Base-by-base conservation (phyloP, 164 flowering plant species). In the Liriodendron chinense region DNA sequence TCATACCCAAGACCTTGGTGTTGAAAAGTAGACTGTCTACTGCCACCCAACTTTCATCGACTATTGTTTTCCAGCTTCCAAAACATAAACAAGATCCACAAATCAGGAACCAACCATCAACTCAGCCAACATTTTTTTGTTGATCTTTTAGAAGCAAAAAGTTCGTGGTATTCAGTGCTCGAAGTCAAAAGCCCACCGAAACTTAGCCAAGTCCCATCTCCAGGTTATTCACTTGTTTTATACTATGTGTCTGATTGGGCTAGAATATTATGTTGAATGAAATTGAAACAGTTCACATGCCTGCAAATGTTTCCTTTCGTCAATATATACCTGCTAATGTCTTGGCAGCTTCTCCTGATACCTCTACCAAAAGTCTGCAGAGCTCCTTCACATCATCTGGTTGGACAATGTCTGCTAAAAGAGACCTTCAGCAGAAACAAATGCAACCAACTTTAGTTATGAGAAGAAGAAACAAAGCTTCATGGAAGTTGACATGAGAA, bases 351-450 rank as follows among this genome's bases (percentile, higher is more conserved):
- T 92, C 93, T 74, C 71, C 81, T 65, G 98, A 79, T 72, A 83
- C 76, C 25, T 87, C 85, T 47, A 89, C 98, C 83, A 96, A 83
- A 85, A 89, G 87, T n/a, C 93, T 88, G 80, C 98, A 96, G 68
- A 96, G 91, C 70, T 89, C 97, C 77, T 84, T 91, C 77, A 91
- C 81, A 70, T 96, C 92, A 71, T 87, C 89, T 24, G 96, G 94
- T 80, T 91, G 90, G 73, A 96, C 87, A 73, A 96, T 84, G 75
- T 91, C 97, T 72, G 94, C 97, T 78, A 95, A 82, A 23, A 91
- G 89, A 80, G 99, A 93, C 87, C 98, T 95, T 80, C 10, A 50
- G 20, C 62, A 74, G 56, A 68, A 49, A 67, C 53, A 26, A 24
- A 48, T 25, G 13, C 61, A 70, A 23, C 50, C 21, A 13, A 69